Evolutionary conservation across 2,329 filamentous ascomycete genomes (phyloP).

Genomic region (Trichoderma arundinaceum): DNA sequence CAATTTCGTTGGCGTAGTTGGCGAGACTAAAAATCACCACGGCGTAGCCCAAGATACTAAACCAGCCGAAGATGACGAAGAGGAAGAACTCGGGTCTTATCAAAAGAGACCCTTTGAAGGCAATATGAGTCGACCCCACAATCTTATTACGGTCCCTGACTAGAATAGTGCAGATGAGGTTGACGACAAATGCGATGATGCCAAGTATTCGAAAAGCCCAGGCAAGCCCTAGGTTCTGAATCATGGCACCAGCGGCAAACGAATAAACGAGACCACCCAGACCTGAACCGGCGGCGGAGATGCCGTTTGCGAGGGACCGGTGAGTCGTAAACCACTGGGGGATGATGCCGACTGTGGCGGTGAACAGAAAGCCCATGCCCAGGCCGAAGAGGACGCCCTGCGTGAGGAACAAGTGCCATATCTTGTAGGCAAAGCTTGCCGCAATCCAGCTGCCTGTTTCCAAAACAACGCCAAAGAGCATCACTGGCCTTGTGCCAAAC

Average conservation of each 20-base stretch:
- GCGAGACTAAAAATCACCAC: constrained; percentile 78
- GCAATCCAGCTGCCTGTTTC: constrained; percentile 69
- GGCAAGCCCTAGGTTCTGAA: constrained; percentile 64
- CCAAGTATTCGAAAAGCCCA: constrained; percentile 73
- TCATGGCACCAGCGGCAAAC: constrained; percentile 71
- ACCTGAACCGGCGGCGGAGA: constrained; percentile 72
- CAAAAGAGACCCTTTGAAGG: constrained; percentile 70
- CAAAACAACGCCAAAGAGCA: constrained; percentile 68
- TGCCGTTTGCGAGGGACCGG: constrained; percentile 72
- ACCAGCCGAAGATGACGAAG: constrained; percentile 69
- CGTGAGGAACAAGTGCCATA: constrained; percentile 77
- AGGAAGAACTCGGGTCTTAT: constrained; percentile 66
- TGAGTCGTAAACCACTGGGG: constrained; percentile 76
- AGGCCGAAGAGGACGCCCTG: constrained; percentile 80
- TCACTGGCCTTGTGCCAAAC: constrained; percentile 67
- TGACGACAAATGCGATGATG: constrained; percentile 67
- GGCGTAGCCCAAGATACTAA: constrained; percentile 75
- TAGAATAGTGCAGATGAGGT: constrained; percentile 66
- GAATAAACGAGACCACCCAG: constrained; percentile 76
- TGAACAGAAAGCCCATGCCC: constrained; percentile 79
- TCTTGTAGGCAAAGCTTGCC: constrained; percentile 69
- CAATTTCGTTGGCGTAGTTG: constrained; percentile 72
- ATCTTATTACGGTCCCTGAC: constrained; percentile 74
- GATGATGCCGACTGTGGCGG: constrained; percentile 68
- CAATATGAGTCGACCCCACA: constrained; percentile 68